phyloP scores from a whole-genome alignment of 1,284 basidiomycete species.

The Puccinia coronata region DNA sequence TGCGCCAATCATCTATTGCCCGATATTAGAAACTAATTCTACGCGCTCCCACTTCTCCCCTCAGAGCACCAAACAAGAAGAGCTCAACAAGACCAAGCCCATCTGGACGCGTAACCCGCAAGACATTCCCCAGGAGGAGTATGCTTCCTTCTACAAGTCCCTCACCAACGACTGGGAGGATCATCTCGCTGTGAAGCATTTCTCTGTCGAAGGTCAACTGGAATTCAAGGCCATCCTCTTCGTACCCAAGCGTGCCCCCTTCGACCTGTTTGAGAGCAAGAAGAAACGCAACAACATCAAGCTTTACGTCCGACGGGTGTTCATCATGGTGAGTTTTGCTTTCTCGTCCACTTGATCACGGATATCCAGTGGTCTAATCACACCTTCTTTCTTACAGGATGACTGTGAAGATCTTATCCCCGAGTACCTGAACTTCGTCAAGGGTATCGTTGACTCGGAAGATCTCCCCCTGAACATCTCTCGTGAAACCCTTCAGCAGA shows the following conservation, averaged over 20 bases:
- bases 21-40: conserved; percentile 11
- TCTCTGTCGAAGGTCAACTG: conserved; percentile 99
- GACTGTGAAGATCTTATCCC: conserved; percentile 99
- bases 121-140: conserved; percentile 91
- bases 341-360: neutral
- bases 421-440: conserved; percentile 99
- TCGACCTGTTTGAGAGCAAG: conserved; percentile 99
- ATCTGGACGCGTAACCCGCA: conserved; percentile 97
- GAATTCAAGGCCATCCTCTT: conserved; percentile 99
- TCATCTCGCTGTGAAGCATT: conserved; percentile 98
- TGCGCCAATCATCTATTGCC: neutral
- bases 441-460: conserved; percentile 99
- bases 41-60: too few species aligned
- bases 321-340: conserved; percentile 73
- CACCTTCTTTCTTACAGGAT: conserved; percentile 62
- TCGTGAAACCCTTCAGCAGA: conserved; percentile 99
- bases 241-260: conserved; percentile 93
- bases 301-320: conserved; percentile 99
- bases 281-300: conserved; percentile 99
- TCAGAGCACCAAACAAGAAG: conserved; percentile 84
- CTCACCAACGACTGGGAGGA: conserved; percentile 99
- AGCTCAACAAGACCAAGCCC: conserved; percentile 99
- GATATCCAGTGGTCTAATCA: neutral
- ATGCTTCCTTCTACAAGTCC: conserved; percentile 97
- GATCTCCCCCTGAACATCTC: conserved; percentile 99